Evolutionary conservation across 1,139 yeast species (phyloP).

Genomic region (Wickerhamomyces sp.): DNA sequence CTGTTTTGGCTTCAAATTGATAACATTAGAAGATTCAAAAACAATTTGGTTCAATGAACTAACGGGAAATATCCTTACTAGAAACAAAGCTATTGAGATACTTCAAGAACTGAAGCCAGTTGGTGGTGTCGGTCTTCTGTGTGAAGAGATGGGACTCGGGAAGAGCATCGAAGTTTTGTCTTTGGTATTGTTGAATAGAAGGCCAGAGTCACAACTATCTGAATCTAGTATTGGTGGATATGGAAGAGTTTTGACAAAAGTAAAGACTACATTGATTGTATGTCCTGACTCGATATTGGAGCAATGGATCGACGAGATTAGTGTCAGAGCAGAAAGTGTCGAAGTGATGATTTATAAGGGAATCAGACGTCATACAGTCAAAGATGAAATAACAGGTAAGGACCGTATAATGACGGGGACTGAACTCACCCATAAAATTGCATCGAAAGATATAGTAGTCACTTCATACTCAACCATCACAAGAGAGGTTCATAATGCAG

Average conservation of each 20-base stretch:
- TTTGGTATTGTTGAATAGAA: constrained; percentile 52
- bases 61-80: constrained; percentile 42
- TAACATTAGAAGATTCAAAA: constrained; percentile 16
- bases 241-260: constrained; percentile 40
- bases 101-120: constrained; percentile 11
- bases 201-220: constrained; percentile 30
- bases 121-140: constrained; percentile 64
- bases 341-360: constrained; percentile 64
- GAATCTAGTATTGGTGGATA: constrained; percentile 5
- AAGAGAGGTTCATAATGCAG: constrained; percentile 75
- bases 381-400: neutral
- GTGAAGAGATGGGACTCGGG: constrained; percentile 97
- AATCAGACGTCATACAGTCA: constrained; percentile 34
- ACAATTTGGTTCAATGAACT: constrained; percentile 43
- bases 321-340: constrained; percentile 51
- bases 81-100: constrained; percentile 28
- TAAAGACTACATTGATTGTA: constrained; percentile 72
- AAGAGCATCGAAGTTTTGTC: constrained; percentile 84
- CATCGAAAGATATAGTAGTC: constrained; percentile 70
- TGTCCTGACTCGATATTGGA: constrained; percentile 78
- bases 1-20: constrained; percentile 49
- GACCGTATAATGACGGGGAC: constrained; percentile 29
- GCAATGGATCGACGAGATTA: constrained; percentile 81
- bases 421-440: constrained; percentile 32
- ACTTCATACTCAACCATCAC: constrained; percentile 71